Conservation (phyloP, 2,329 filamentous ascomycete species). For the Fusarium sp. region DNA sequence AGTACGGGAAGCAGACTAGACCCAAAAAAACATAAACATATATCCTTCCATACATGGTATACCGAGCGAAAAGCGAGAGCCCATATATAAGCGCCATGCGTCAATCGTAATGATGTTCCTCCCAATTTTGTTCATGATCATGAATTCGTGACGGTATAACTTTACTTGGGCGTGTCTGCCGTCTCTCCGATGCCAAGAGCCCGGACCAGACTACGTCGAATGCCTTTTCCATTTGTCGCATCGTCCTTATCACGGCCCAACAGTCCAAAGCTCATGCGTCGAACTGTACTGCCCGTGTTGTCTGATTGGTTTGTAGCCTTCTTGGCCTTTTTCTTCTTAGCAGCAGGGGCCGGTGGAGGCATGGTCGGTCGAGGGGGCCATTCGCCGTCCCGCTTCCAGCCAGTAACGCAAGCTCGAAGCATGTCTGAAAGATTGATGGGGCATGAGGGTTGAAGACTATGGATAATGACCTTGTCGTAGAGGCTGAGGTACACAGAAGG, state of each 20-base stretch:
- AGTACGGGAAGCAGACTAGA: conserved; percentile 11
- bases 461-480: conserved; percentile 88
- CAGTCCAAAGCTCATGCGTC: conserved; percentile 62
- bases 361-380: conserved; percentile 76
- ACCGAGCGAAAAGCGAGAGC: conserved; percentile 12
- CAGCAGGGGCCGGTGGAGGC: conserved; percentile 51
- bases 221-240: conserved; percentile 52
- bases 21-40: conserved; percentile 9
- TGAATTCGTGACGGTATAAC: conserved; percentile 25
- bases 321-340: conserved; percentile 55
- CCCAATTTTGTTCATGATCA: conserved; percentile 33
- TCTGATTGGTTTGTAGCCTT: conserved; percentile 38
- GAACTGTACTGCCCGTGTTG: conserved; percentile 47
- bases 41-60: conserved; percentile 14
- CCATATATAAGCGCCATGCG: conserved; percentile 34
- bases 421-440: conserved; percentile 90
- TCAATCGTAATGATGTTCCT: conserved; percentile 24
- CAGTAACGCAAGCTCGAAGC: conserved; percentile 81
- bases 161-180: conserved; percentile 32
- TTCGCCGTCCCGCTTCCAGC: conserved; percentile 93
- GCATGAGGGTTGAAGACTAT: conserved; percentile 82
- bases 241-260: conserved; percentile 56
- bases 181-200: conserved; percentile 56
- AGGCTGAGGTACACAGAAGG: conserved; percentile 81
- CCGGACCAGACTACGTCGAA: conserved; percentile 60